A percentile compares a stretch with the other conserved stretches of the same genome.
These are phyloP conservation scores for Aspergillus brunneoviolaceus DNA, from an alignment of 2,329 filamentous ascomycete species.

Conservation along the genomic window DNA sequence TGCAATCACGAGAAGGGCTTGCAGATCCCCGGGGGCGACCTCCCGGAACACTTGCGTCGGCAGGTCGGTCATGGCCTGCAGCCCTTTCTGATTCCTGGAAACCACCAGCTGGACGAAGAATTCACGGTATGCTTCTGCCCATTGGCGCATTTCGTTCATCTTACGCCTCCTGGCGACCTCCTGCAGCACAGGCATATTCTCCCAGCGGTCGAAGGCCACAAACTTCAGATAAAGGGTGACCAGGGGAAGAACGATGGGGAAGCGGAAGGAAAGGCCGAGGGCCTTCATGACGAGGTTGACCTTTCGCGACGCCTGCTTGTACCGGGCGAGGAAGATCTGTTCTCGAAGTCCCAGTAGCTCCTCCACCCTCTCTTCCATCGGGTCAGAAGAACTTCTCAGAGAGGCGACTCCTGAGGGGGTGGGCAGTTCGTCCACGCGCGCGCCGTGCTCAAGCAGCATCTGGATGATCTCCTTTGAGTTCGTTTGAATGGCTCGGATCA, in stretches of 20 bases:
- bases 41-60: neutral
- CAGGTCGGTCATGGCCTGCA: slow-evolving; percentile 7
- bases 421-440: slow-evolving; percentile 6
- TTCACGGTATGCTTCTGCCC: slow-evolving; percentile 16
- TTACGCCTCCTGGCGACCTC: slow-evolving; percentile 23
- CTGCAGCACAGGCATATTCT: slow-evolving; percentile 21
- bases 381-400: slow-evolving; percentile 18
- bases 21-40: slow-evolving; percentile 17
- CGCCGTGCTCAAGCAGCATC: slow-evolving; percentile 19
- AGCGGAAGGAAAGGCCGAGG: slow-evolving; percentile 15
- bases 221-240: slow-evolving; percentile 22
- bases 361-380: slow-evolving; percentile 22
- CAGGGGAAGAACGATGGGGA: slow-evolving; percentile 19
- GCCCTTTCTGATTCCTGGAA: slow-evolving; percentile 16
- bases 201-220: slow-evolving; percentile 22
- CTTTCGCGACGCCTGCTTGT: slow-evolving; percentile 15
- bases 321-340: slow-evolving; percentile 16
- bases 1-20: slow-evolving; percentile 9
- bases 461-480: slow-evolving; percentile 19
- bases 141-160: slow-evolving; percentile 21
- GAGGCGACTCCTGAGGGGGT: slow-evolving; percentile 18
- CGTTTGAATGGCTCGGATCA: slow-evolving; percentile 21
- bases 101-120: slow-evolving; percentile 18
- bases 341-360: slow-evolving; percentile 24
- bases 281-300: slow-evolving; percentile 17